Evolutionary conservation across 2,329 filamentous ascomycete species (phyloP), one percentile per base, ranked within the genome.

Genomic region (Fusarium dlaminii): DNA sequence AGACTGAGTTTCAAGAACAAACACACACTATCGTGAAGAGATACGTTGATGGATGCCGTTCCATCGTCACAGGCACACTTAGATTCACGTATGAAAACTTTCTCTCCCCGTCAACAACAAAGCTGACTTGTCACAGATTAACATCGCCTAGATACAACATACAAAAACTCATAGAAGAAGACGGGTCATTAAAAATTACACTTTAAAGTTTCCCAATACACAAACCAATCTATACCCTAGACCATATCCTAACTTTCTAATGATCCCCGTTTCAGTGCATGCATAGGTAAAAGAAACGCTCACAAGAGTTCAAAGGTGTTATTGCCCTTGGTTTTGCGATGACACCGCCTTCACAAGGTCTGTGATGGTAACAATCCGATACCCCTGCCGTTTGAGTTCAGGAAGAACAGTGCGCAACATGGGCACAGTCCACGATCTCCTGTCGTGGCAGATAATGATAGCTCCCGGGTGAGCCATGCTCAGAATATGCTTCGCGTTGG

Each of bases 381-480:
- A 97, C 2, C 94, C 94, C 73, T 89, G 87, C 70, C 85, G 85
- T 81, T 85, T 90, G 77, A 97, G 83, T 79, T 93, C 92, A 0
- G 92, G 92, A 74, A 98, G 81, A 43, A 96, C 91, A 68, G 85
- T 88, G 43, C 86, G 85, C 82, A 97, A 80, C 93, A 97, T 96
- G 2, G 93, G 92, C 54, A 88, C 86, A 32, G 94, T 97, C 93
- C 95, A 97, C n/a, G 87, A 85, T 78, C 95, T 87, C 74, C 94
- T 82, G 84, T 98, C 95, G 84, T 98, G 95, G 79, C 94, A 95
- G 58, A 98, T 92, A 70, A 98, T 91, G 65, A 98, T 92, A 34
- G 89, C 91, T 1, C 95, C 95, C 0, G 93, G 91, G 52, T 89
- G 86, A 40, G 92, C 86, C 92, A 95, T 94, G 83, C 93, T 94